These are phyloP conservation scores for Gymnopus androsaceus DNA, from an alignment of 1,284 basidiomycete species.

Conservation along the genomic window DNA sequence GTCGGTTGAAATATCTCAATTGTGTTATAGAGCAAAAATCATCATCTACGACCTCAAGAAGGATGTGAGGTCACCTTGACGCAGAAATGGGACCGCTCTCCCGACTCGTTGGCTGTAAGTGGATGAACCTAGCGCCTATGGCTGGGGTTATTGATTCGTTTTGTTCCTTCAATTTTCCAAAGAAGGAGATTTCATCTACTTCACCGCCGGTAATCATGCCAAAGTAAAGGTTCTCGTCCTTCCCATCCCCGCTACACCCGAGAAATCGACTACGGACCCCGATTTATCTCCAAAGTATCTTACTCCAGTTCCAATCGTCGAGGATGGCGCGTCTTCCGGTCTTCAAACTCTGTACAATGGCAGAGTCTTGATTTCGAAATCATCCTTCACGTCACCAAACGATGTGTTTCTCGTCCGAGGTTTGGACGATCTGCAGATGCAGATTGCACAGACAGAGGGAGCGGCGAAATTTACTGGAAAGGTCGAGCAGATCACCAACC, in stretches of 20 bases:
- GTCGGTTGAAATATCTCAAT: constrained; percentile 10
- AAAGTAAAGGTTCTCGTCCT: constrained; percentile 73
- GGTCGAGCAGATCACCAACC: constrained; percentile 57
- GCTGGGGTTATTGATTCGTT: constrained; percentile 8
- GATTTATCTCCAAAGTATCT: constrained; percentile 47
- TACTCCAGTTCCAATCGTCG: constrained; percentile 60
- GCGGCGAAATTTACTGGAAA: constrained; percentile 33
- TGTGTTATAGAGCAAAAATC: constrained; percentile 60
- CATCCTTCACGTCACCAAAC: constrained; percentile 73
- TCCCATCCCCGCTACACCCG: constrained; percentile 63
- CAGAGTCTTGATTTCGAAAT: constrained; percentile 66
- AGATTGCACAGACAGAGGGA: constrained; percentile 35
- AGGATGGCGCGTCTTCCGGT: constrained; percentile 55
- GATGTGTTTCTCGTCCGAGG: constrained; percentile 66
- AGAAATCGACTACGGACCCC: constrained; percentile 50
- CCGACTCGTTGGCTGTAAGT: constrained; percentile 58
- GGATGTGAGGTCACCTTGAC: constrained; percentile 69
- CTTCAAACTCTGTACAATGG: constrained; percentile 62
- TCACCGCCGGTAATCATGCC: constrained; percentile 77
- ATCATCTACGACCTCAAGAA: constrained; percentile 69
- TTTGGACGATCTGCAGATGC: constrained; percentile 42
- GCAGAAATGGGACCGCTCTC: constrained; percentile 82
- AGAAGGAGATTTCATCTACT: constrained; percentile 69
- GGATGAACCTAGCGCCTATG: neutral
- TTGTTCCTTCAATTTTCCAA: constrained; percentile 62